phyloP scores from a whole-genome alignment of 1,139 yeast genomes.

The Blastobotrys serpentis region DNA sequence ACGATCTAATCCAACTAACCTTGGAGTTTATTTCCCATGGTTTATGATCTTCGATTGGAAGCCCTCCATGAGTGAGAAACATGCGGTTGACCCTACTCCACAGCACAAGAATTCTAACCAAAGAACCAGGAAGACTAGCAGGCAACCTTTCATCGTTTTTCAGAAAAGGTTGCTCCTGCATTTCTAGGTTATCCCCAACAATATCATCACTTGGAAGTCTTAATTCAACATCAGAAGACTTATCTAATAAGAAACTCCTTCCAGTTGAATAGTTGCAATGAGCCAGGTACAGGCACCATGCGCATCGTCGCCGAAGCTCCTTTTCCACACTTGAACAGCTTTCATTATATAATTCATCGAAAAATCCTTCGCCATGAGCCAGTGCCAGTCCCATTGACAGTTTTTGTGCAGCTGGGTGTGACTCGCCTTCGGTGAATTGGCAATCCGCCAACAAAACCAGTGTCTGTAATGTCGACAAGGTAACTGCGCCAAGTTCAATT shows the following conservation, averaged over 20 bases:
- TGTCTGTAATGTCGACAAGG: not conserved
- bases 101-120: not conserved
- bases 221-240: not conserved
- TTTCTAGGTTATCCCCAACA: not conserved
- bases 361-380: constrained; percentile 9
- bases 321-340: not conserved
- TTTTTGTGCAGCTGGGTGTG: constrained; percentile 4
- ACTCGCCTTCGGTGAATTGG: constrained; percentile 8
- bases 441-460: constrained; percentile 6
- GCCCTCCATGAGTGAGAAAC: not conserved
- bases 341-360: constrained; percentile 1
- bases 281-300: constrained; percentile 6
- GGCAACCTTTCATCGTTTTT: not conserved
- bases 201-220: not conserved
- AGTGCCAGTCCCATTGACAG: constrained; percentile 2
- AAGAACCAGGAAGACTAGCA: not conserved
- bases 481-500: constrained; percentile 1
- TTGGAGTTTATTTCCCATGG: constrained; percentile 1
- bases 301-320: constrained; percentile 5
- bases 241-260: not conserved
- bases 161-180: constrained; percentile 1
- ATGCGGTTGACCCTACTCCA: constrained; percentile 4
- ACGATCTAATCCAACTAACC: not conserved
- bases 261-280: constrained; percentile 2
- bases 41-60: not conserved